Evolutionary conservation across 495 filamentous ascomycete genomes (phyloP).

Genomic region (Cercophora sp.): DNA sequence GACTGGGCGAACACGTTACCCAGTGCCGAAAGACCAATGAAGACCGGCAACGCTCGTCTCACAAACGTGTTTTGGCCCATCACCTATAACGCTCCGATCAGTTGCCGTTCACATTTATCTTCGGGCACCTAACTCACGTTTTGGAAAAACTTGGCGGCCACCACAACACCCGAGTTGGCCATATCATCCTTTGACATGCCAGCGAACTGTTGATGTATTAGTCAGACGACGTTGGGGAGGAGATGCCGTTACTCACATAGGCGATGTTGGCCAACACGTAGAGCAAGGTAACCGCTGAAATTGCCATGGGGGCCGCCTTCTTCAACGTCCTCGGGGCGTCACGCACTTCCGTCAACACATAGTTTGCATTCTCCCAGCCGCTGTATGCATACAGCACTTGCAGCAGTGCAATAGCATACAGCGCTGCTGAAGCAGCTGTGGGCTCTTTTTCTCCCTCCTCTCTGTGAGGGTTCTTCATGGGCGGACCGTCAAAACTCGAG

Average conservation of each 20-base stretch:
- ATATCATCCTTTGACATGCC: constrained; percentile 57
- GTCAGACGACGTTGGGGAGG: constrained; percentile 21
- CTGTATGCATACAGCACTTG: constrained; percentile 61
- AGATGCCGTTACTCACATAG: constrained; percentile 32
- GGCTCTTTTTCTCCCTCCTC: background rate
- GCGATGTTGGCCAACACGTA: constrained; percentile 58
- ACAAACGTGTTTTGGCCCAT: constrained; percentile 40
- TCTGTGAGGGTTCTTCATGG: background rate
- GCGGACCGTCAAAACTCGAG: constrained; percentile 46
- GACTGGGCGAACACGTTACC: constrained; percentile 63
- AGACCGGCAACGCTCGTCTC: constrained; percentile 52
- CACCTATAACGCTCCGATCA: constrained; percentile 15
- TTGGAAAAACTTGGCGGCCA: constrained; percentile 57
- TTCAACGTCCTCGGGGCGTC: constrained; percentile 55
- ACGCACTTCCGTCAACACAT: constrained; percentile 55
- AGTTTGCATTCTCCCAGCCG: constrained; percentile 57
- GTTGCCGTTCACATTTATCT: no score
- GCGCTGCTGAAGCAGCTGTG: constrained; percentile 20
- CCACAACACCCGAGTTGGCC: constrained; percentile 45
- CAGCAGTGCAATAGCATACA: constrained; percentile 54
- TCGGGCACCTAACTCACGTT: constrained; percentile 48
- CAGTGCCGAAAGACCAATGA: constrained; percentile 60
- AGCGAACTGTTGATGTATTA: constrained; percentile 55
- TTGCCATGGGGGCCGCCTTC: constrained; percentile 55
- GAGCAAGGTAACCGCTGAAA: constrained; percentile 51